Conservation (phyloP, 2,329 filamentous ascomycete species). For the Lachnellula willkommii region DNA sequence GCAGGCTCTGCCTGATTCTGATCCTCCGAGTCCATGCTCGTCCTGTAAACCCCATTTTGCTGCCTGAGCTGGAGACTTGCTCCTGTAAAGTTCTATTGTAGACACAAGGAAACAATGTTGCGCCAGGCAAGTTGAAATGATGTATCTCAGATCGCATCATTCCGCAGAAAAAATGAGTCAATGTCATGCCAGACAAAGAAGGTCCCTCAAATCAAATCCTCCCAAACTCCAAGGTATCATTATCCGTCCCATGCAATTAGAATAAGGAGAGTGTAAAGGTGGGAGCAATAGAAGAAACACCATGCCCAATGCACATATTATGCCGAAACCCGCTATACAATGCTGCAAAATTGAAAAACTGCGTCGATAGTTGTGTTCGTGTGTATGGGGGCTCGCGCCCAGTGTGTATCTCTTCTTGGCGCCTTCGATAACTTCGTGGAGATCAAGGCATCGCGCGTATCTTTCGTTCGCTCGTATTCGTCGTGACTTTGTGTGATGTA, state of each 20-base stretch:
- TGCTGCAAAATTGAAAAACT: slow-evolving; percentile 22
- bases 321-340: slow-evolving; percentile 29
- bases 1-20: slow-evolving; percentile 15
- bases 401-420: slow-evolving; percentile 23
- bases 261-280: slow-evolving; percentile 9
- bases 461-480: slow-evolving; percentile 16
- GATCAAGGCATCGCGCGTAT: slow-evolving; percentile 26
- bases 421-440: slow-evolving; percentile 31
- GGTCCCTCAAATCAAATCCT: slow-evolving; percentile 7
- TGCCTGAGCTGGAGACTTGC: slow-evolving; percentile 28
- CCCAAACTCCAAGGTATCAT: slow-evolving; percentile 31
- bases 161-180: slow-evolving; percentile 4
- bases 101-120: slow-evolving; percentile 4
- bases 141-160: slow-evolving; percentile 24
- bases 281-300: slow-evolving; percentile 9
- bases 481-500: slow-evolving; percentile 9
- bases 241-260: slow-evolving; percentile 27
- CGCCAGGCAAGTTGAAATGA: slow-evolving; percentile 8
- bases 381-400: slow-evolving; percentile 14
- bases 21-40: background rate
- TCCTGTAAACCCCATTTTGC: slow-evolving; percentile 20
- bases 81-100: slow-evolving; percentile 15
- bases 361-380: slow-evolving; percentile 16
- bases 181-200: slow-evolving; percentile 7
- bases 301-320: slow-evolving; percentile 25